phyloP scores from a whole-genome alignment of 805 yeast genomes.

The Kuraishia borneana region DNA sequence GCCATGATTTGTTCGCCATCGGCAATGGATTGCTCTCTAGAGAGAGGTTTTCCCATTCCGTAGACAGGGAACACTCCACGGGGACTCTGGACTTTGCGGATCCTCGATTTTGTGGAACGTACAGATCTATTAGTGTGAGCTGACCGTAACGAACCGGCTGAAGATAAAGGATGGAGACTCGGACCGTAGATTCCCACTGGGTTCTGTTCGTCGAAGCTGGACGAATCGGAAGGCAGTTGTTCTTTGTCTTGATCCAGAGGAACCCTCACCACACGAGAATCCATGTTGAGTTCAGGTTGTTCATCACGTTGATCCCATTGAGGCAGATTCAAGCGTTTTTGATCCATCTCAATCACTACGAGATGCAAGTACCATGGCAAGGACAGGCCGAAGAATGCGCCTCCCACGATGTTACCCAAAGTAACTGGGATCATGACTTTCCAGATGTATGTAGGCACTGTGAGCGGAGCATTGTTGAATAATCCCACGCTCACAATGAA shows the following conservation, averaged over 20 bases:
- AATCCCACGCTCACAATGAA: constrained; percentile 53
- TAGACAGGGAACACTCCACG: constrained; percentile 71
- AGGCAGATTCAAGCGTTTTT: constrained; percentile 50
- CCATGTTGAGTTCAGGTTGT: constrained; percentile 68
- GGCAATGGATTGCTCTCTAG: constrained; percentile 49
- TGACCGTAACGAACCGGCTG: not conserved
- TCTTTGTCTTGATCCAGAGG: constrained; percentile 1
- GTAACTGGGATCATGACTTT: constrained; percentile 59
- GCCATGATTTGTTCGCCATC: not conserved
- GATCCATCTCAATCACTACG: constrained; percentile 62
- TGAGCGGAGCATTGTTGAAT: constrained; percentile 51
- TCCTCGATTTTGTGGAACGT: not conserved
- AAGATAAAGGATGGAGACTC: no score
- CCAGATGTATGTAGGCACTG: constrained; percentile 63
- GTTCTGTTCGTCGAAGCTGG: constrained; percentile 1
- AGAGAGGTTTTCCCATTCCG: constrained; percentile 63
- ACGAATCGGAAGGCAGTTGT: constrained; percentile 3
- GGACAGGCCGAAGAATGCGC: constrained; percentile 48
- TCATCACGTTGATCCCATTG: constrained; percentile 64
- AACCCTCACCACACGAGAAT: constrained; percentile 64
- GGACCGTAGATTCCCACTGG: constrained; percentile 3
- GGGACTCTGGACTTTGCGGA: constrained; percentile 36
- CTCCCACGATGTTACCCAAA: constrained; percentile 76
- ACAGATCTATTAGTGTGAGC: not conserved
- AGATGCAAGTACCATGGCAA: constrained; percentile 69